Evolutionary conservation across 805 yeast species (phyloP), one percentile per base, ranked within the genome.

Genomic region (Barnettozyma sucrosica): DNA sequence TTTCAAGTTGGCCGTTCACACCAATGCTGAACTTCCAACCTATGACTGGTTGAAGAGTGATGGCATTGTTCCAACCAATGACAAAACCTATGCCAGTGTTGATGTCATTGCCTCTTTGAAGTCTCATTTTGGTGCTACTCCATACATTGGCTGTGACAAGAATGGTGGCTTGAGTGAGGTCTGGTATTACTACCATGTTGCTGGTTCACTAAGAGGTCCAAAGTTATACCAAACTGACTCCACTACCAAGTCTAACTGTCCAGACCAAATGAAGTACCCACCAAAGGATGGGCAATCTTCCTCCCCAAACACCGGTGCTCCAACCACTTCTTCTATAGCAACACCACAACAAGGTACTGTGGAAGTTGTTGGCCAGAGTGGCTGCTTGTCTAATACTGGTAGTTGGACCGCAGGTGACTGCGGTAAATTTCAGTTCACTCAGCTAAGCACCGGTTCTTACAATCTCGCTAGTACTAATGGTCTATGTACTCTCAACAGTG

Each of bases 401-500:
- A 75, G 78, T 55, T 89, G 93, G 89, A 85, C 81, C 66, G 61
- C 65, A 33, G 96, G 95, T 2, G 78, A 90, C 0, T 89, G 96
- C 63, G 97, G 96, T 5, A 79, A 83, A 8, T 89, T 71, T 66
- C 71, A 71, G 20, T 57, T 84, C 18, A 56, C 40, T 32, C 41
- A 43, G 23, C 32, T 43, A 14, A 25, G 24, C 33, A 43, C 46
- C 3, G 93, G 93, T 18, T 76, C 79, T 57, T 76, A 79, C 50
- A 24, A 36, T n/a, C 57, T 89, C 26, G 71, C 71, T 46, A 75
- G 92, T 1, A 76, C 86, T 33, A 79, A 75, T 57, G 96, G 96
- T 0, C 74, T 70, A 50, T 89, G 96, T 66, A 82, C 78, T 3
- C 52, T 81, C 3, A 64, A 57, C 40, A 52, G 51, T 7, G 65